phyloP scores from a whole-genome alignment of 75 land plant genomes.

The Picea glauca region DNA sequence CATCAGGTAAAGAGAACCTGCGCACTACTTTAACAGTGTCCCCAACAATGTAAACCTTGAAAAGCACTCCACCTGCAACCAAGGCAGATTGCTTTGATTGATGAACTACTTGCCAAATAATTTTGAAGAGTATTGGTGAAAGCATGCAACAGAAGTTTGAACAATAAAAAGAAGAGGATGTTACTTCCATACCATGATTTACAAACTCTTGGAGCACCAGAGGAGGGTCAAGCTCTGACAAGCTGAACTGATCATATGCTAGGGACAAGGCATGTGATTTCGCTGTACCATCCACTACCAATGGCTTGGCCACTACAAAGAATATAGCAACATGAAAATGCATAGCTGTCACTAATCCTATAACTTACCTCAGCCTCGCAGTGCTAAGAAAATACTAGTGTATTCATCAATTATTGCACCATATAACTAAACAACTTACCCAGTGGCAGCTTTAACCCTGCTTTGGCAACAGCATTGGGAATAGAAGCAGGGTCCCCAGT shows the following conservation, averaged over 20 bases:
- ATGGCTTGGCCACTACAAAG: conserved; percentile 69
- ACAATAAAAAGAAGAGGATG: too few relatives aligned
- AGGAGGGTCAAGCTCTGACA: conserved; percentile 61
- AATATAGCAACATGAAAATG: background rate
- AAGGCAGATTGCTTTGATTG: background rate
- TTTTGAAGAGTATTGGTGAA: too few relatives aligned
- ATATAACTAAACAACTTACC: conserved; percentile 32
- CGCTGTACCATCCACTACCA: conserved; percentile 51
- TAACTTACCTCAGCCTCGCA: background rate
- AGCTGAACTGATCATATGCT: conserved; percentile 67
- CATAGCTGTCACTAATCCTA: background rate
- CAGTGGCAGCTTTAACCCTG: conserved; percentile 62
- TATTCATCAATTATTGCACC: background rate
- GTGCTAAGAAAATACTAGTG: background rate
- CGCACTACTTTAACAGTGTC: too few relatives aligned
- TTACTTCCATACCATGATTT: too few relatives aligned
- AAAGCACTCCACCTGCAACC: too few relatives aligned
- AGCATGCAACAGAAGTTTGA: too few relatives aligned
- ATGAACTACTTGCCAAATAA: background rate
- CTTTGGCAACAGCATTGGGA: conserved; percentile 54
- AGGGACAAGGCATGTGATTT: conserved; percentile 82
- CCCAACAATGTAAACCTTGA: too few relatives aligned
- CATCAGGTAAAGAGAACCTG: too few relatives aligned
- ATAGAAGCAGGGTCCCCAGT: conserved; percentile 74
- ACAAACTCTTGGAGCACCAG: background rate